phyloP scores from a whole-genome alignment of 75 land plant genomes.

The Pinus taeda region DNA sequence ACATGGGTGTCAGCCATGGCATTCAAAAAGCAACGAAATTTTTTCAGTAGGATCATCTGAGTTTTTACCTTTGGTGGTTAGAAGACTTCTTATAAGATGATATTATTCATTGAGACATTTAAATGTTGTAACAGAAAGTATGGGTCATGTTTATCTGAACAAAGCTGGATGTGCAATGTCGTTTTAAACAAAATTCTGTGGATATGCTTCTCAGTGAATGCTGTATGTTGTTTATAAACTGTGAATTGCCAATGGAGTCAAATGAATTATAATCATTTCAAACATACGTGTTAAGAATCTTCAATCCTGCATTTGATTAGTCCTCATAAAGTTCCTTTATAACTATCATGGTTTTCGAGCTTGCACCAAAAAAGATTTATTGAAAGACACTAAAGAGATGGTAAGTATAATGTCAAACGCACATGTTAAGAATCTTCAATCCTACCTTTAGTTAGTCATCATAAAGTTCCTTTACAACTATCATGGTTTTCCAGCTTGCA shows the following conservation, averaged over 20 bases:
- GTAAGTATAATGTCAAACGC: background rate
- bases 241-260: background rate
- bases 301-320: background rate
- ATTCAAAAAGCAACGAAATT: background rate
- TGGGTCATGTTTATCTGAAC: background rate
- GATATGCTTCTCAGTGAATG: background rate
- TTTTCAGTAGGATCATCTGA: background rate
- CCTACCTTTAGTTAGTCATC: background rate
- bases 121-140: background rate
- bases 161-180: background rate
- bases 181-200: background rate
- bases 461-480: too few species aligned
- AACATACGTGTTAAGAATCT: background rate
- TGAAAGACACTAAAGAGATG: background rate
- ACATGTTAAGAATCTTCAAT: background rate
- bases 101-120: background rate
- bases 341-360: too few species aligned
- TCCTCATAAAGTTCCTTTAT: too few species aligned
- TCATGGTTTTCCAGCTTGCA: too few species aligned
- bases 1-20: background rate
- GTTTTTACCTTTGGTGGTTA: background rate
- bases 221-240: background rate
- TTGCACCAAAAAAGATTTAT: background rate
- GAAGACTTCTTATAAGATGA: background rate
- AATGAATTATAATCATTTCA: background rate